These are phyloP conservation scores for Termitomyces sp. DNA, from an alignment of 768 basidiomycete species.

Conservation along the genomic window DNA sequence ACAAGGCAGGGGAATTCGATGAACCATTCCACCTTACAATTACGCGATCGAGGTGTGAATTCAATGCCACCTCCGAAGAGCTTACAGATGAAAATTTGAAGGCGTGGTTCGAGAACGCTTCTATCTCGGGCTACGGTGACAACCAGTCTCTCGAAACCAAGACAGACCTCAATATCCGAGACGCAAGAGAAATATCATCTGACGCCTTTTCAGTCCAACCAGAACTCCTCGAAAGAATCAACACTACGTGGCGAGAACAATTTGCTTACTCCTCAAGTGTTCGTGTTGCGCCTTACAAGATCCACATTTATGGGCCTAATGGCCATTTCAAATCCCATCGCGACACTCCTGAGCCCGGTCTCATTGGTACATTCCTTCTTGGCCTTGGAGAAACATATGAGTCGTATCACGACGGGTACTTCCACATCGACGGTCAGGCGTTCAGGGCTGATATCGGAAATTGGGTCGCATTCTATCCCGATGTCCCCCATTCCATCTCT, in stretches of 20 bases:
- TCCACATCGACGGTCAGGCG: neutral
- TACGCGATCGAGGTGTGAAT: conserved; percentile 11
- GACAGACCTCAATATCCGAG: neutral
- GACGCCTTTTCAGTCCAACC: neutral
- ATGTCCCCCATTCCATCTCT: conserved; percentile 20
- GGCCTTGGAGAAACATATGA: conserved; percentile 23
- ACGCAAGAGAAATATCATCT: conserved; percentile 3
- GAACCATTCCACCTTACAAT: conserved; percentile 12
- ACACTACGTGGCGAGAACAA: neutral
- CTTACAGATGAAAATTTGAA: neutral
- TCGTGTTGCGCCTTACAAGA: conserved; percentile 27
- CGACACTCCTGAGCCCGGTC: conserved; percentile 22
- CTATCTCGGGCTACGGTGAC: conserved; percentile 5
- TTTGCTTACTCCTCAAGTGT: conserved; percentile 18
- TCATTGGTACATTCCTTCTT: conserved; percentile 29
- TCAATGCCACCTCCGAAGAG: conserved; percentile 11
- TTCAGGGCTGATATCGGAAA: conserved; percentile 1
- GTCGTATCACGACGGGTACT: neutral
- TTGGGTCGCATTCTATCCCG: conserved; percentile 30
- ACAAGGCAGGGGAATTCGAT: neutral
- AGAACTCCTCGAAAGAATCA: neutral
- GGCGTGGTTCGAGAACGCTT: conserved; percentile 1
- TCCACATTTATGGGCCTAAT: conserved; percentile 25
- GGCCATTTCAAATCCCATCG: conserved; percentile 25
- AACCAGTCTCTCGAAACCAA: neutral